Conservation (phyloP, 441 rosid species). For the Adansonia gregorii region DNA sequence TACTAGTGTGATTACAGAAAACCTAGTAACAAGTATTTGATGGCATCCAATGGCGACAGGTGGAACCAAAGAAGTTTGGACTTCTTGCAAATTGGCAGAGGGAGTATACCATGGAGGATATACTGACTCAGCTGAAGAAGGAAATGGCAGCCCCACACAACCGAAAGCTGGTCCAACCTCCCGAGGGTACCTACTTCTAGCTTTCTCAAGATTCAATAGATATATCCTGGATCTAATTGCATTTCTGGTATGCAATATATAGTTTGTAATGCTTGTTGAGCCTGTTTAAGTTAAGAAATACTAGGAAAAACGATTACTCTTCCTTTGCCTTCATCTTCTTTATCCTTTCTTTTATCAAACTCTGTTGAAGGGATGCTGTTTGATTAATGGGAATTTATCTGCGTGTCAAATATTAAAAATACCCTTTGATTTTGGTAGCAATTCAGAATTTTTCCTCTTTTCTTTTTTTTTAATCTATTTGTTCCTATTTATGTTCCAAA, state of each 20-base stretch:
- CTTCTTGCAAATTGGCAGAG: slow-evolving; percentile 85
- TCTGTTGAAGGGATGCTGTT: slow-evolving; percentile 41
- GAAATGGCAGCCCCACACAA: slow-evolving; percentile 80
- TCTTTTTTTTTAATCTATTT: neutral
- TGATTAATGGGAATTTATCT: slow-evolving; percentile 49
- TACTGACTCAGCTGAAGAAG: slow-evolving; percentile 92
- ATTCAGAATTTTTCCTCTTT: neutral
- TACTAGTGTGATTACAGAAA: neutral
- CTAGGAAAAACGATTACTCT: slow-evolving; percentile 36
- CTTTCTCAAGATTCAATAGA: neutral
- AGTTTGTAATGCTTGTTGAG: slow-evolving; percentile 54
- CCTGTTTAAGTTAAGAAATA: slow-evolving; percentile 48
- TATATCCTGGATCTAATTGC: slow-evolving; percentile 35
- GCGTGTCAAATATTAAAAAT: slow-evolving; percentile 39
- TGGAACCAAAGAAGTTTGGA: slow-evolving; percentile 87
- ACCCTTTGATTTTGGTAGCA: neutral
- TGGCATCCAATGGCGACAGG: slow-evolving; percentile 48
- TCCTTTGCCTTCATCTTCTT: slow-evolving; percentile 42
- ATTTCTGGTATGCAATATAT: slow-evolving; percentile 45
- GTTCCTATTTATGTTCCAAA: neutral
- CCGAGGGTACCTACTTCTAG: slow-evolving; percentile 19
- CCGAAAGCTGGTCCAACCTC: slow-evolving; percentile 20
- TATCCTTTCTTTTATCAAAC: slow-evolving; percentile 33
- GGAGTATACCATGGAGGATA: slow-evolving; percentile 46
- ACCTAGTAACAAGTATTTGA: slow-evolving; percentile 22